phyloP scores from a whole-genome alignment of 139 green algal species.

The Nannochloris sp. region DNA sequence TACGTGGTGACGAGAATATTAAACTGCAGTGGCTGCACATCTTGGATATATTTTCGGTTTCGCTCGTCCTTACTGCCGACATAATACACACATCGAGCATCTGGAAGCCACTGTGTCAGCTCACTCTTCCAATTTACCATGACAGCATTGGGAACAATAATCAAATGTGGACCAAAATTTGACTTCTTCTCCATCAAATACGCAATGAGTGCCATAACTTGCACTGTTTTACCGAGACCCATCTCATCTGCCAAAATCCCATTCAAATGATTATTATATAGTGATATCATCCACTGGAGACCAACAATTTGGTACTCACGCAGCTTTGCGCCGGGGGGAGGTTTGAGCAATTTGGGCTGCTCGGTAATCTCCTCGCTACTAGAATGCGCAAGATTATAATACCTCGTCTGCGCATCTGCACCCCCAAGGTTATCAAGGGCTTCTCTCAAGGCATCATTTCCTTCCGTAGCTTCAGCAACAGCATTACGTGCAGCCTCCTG shows the following conservation, averaged over 20 bases:
- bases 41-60: conserved; percentile 46
- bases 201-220: conserved; percentile 87
- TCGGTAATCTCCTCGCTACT: conserved; percentile 47
- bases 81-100: conserved; percentile 61
- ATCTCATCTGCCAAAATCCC: conserved; percentile 97
- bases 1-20: conserved; percentile 98
- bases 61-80: conserved; percentile 67
- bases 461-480: conserved; percentile 38
- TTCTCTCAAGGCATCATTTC: conserved; percentile 27
- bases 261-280: conserved; percentile 96
- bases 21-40: conserved; percentile 69
- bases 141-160: conserved; percentile 97
- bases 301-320: conserved; percentile 90
- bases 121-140: conserved; percentile 96
- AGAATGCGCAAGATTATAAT: conserved; percentile 54
- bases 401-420: conserved; percentile 51
- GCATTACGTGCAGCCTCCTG: conserved; percentile 37
- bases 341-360: conserved; percentile 61
- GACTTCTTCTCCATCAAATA: conserved; percentile 94
- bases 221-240: conserved; percentile 85
- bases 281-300: conserved; percentile 93
- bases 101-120: conserved; percentile 82
- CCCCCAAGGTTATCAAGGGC: conserved; percentile 14
- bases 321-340: conserved; percentile 51
- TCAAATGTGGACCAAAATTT: conserved; percentile 91